Conservation (phyloP, 2,329 filamentous ascomycete genomes). For the Neonectria ditissima region DNA sequence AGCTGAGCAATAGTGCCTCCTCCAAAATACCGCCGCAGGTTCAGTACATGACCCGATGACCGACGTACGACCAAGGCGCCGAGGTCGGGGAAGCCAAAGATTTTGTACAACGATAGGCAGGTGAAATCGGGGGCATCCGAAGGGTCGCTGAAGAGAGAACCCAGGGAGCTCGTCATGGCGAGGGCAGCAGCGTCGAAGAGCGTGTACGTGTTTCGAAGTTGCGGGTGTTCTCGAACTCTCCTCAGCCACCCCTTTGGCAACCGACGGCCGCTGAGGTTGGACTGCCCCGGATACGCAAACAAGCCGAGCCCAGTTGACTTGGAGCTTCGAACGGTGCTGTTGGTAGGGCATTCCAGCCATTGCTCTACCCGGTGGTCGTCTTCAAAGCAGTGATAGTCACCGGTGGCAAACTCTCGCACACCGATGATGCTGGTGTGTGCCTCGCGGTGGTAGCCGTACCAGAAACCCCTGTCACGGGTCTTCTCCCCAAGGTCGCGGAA, state of each 20-base stretch:
- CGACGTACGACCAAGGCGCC: conserved; percentile 70
- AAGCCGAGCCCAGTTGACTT: conserved; percentile 49
- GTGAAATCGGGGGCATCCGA: conserved; percentile 69
- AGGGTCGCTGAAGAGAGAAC: conserved; percentile 61
- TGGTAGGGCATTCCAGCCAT: conserved; percentile 53
- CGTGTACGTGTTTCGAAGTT: conserved; percentile 55
- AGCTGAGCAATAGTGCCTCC: conserved; percentile 74
- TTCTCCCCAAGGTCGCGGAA: conserved; percentile 66
- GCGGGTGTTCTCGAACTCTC: conserved; percentile 46
- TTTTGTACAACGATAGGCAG: conserved; percentile 73
- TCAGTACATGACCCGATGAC: conserved; percentile 66
- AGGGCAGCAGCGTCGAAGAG: conserved; percentile 73
- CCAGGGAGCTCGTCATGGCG: conserved; percentile 70
- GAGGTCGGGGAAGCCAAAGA: conserved; percentile 75
- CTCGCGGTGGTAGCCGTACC: conserved; percentile 72
- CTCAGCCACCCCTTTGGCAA: conserved; percentile 69
- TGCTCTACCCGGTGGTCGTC: conserved; percentile 64
- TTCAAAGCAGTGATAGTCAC: conserved; percentile 68
- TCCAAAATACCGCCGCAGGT: conserved; percentile 71
- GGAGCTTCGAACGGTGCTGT: conserved; percentile 30
- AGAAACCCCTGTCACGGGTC: conserved; percentile 59
- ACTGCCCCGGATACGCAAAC: conserved; percentile 77
- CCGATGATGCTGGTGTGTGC: conserved; percentile 76
- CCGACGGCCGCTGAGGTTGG: conserved; percentile 75
- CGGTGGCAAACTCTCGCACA: conserved; percentile 71